These are phyloP conservation scores for Arthrobotrys pseudoclavata DNA, from an alignment of 2,329 filamentous ascomycete species.

Conservation along the genomic window DNA sequence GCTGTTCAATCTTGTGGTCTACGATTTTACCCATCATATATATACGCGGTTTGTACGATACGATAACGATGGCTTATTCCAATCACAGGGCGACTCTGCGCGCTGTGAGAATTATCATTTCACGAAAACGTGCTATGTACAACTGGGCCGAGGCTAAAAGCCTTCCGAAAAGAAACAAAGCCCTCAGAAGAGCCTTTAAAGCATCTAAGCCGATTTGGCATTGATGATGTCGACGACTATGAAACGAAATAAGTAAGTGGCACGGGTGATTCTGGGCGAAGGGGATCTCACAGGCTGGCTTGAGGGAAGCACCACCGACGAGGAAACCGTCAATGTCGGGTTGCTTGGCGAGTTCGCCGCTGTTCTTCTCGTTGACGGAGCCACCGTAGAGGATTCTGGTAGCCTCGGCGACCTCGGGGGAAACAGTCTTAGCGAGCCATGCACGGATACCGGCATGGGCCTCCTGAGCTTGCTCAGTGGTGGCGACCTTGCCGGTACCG, in stretches of 20 bases:
- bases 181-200: constrained; percentile 16
- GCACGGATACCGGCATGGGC: constrained; percentile 91
- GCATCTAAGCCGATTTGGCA: constrained; percentile 27
- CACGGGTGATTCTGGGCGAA: not conserved
- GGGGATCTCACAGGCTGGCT: constrained; percentile 51
- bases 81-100: constrained; percentile 26
- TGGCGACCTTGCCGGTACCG: constrained; percentile 79
- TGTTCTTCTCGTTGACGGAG: constrained; percentile 98
- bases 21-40: constrained; percentile 30
- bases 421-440: constrained; percentile 82
- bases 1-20: constrained; percentile 35
- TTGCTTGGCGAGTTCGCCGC: constrained; percentile 90
- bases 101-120: constrained; percentile 36
- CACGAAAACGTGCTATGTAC: constrained; percentile 54
- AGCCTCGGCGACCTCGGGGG: constrained; percentile 81
- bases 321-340: constrained; percentile 92
- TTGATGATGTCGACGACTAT: constrained; percentile 59
- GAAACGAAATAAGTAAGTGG: not conserved
- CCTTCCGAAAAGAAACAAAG: constrained; percentile 12
- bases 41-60: constrained; percentile 55
- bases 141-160: constrained; percentile 19
- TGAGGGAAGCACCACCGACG: constrained; percentile 58
- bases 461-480: constrained; percentile 81
- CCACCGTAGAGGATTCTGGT: constrained; percentile 97
- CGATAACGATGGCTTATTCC: constrained; percentile 46